Conservation (phyloP, 305 asterid genomes). For the Andrographis paniculata region DNA sequence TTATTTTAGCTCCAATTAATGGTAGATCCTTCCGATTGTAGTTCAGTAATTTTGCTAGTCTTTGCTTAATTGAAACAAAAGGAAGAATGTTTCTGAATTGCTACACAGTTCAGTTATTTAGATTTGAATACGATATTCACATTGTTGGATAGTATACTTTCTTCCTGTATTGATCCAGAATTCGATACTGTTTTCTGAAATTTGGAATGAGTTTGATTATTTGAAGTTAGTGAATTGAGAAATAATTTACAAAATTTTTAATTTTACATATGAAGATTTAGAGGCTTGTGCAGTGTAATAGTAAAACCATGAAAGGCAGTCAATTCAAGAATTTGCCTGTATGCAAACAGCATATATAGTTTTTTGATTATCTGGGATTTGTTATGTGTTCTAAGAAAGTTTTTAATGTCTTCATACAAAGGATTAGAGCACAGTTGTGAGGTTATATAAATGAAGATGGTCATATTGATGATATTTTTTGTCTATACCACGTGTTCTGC, state of each 20-base stretch:
- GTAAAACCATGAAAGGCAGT: slow-evolving; percentile 12
- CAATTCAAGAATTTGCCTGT: slow-evolving; percentile 3
- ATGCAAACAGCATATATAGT: background rate
- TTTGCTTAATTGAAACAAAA: slow-evolving; percentile 2
- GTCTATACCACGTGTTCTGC: slow-evolving; percentile 15
- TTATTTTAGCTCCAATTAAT: slow-evolving; percentile 4
- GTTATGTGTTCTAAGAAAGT: background rate
- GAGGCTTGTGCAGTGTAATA: background rate
- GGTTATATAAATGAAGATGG: slow-evolving; percentile 1
- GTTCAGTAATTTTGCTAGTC: slow-evolving; percentile 9
- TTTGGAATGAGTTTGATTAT: slow-evolving; percentile 8
- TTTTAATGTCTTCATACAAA: background rate
- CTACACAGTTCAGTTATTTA: background rate
- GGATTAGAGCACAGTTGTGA: background rate
- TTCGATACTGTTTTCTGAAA: background rate
- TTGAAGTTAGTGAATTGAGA: slow-evolving; percentile 5
- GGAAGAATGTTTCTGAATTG: background rate
- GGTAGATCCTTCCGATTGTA: slow-evolving; percentile 11
- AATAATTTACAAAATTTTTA: background rate
- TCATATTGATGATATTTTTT: slow-evolving; percentile 4
- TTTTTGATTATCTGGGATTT: slow-evolving; percentile 10
- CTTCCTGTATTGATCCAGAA: background rate
- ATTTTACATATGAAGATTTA: slow-evolving; percentile 3
- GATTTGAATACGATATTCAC: background rate
- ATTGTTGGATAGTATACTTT: slow-evolving; percentile 1